Conservation (phyloP, 345 rosid species). For the Arabidopsis thaliana region TAIR10.1 NC_003076.8:16771501-16772000, state of each 20-base stretch:
- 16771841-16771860: background rate
- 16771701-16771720: conserved; percentile 23
- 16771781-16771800: too few species aligned
- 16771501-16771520: conserved; percentile 72
- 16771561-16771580: conserved; percentile 26
- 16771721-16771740: conserved; percentile 15
- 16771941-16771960: background rate
- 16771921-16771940: background rate
- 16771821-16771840: background rate
- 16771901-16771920: background rate
- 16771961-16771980: background rate
- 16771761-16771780: too few species aligned
- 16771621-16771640: conserved; percentile 13
- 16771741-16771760: conserved; percentile 13
- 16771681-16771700: conserved; percentile 1
- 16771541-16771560: conserved; percentile 60
- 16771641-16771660: background rate
- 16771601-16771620: background rate
- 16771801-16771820: conserved; percentile 3
- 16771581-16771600: conserved; percentile 1
- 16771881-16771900: conserved; percentile 8
- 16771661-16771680: conserved; percentile 1
- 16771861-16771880: background rate
- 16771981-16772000: background rate
- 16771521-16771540: conserved; percentile 77